Base-by-base conservation (phyloP, 306 rosid species). In the Lithocarpus polystachyus region DNA sequence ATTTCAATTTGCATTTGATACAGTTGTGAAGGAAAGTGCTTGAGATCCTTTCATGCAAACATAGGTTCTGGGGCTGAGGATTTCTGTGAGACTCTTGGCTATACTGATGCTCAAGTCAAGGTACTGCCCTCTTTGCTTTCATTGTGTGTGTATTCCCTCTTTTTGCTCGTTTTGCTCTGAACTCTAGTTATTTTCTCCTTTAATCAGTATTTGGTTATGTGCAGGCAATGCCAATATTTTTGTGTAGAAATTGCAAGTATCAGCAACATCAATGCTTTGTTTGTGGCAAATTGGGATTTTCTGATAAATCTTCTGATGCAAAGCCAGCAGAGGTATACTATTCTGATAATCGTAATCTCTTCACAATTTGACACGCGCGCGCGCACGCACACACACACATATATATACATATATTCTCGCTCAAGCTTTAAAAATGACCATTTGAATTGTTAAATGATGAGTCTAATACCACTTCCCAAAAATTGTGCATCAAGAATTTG, bases 21-120 rank as follows among this genome's bases (percentile, higher is more conserved):
- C 84, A 89, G 92, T 37, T 89, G 90, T 65, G 91, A 91, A 91
- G 96, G 96, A 51, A 83, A 85, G 53, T 89, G 96, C 86, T 64
- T 91, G 80, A 88, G 95, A 84, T 89, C 93, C 64, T 91, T 91
- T 75, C 93, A 91, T 81, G 86, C 90, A 71, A 83, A 87, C 56
- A 19, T 23, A 62, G 85, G 81, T 73, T 79, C 54, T 45, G 90
- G 88, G 9, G 40, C 17, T 70, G 82, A 77, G 40, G 59, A 74
- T 20, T 13, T 15, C 2, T 91, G 92, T 40, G 78, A 79, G 65
- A 86, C 96, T 77, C 96, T 91, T 82, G 92, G 92, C 51, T 91
- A 78, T 75, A 69, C 80, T 28, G 71, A 2, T 17, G 33, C 71
- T 83, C 64, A 86, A 77, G 88, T 86, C 59, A 70, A 82, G 9